phyloP scores from a whole-genome alignment of 1,284 basidiomycete species.

The Phellopilus nigrolimitatus region DNA sequence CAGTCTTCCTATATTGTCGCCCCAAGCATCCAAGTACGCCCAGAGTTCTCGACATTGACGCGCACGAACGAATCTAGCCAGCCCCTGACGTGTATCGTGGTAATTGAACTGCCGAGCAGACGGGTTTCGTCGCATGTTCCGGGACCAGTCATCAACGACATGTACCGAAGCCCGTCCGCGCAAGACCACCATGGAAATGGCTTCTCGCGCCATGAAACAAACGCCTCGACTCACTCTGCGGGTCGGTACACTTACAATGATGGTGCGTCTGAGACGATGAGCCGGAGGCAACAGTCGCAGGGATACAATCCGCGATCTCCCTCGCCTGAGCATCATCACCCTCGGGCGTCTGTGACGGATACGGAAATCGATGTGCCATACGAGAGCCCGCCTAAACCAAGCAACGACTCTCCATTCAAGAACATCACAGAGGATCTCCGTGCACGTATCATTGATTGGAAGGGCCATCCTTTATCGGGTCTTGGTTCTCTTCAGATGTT shows the following conservation, averaged over 20 bases:
- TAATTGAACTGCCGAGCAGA: slow-evolving; percentile 82
- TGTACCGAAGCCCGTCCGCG: slow-evolving; percentile 26
- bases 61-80: slow-evolving; percentile 69
- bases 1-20: slow-evolving; percentile 62
- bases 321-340: slow-evolving; percentile 15
- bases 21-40: slow-evolving; percentile 82
- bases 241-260: slow-evolving; percentile 16
- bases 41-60: slow-evolving; percentile 81
- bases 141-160: slow-evolving; percentile 51
- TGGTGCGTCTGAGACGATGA: slow-evolving; percentile 7
- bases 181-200: slow-evolving; percentile 24
- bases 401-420: slow-evolving; percentile 67
- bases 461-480: slow-evolving; percentile 82
- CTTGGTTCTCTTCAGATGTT: slow-evolving; percentile 89
- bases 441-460: slow-evolving; percentile 90
- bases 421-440: slow-evolving; percentile 84
- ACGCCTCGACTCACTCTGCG: slow-evolving; percentile 4
- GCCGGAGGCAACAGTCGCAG: slow-evolving; percentile 10
- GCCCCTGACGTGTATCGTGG: slow-evolving; percentile 84
- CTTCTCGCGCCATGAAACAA: slow-evolving; percentile 9
- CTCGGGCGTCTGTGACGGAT: slow-evolving; percentile 15
- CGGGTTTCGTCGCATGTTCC: slow-evolving; percentile 52
- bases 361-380: slow-evolving; percentile 21
- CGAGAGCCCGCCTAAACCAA: slow-evolving; percentile 21
- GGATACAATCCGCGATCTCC: slow-evolving; percentile 17